Evolutionary conservation across 768 basidiomycete species (phyloP).

Genomic region (Lentinula lateritia): DNA sequence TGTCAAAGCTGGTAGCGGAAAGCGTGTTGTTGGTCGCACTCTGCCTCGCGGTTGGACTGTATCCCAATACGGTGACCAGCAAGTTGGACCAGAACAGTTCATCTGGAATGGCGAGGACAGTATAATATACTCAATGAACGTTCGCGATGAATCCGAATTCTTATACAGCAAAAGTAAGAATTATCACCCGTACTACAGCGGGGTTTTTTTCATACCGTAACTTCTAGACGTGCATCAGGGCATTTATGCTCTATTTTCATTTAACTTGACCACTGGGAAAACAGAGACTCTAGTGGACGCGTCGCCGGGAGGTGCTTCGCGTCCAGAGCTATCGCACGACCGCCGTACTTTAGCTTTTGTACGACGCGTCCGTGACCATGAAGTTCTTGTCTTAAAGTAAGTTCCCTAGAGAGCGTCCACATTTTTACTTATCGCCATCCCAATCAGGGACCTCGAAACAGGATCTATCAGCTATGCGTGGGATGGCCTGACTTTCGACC

Average conservation of each 20-base stretch:
- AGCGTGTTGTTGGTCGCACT: slow-evolving; percentile 46
- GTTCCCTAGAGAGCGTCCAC: slow-evolving; percentile 12
- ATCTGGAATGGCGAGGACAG: slow-evolving; percentile 55
- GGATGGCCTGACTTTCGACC: slow-evolving; percentile 67
- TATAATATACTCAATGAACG: slow-evolving; percentile 64
- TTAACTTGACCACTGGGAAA: slow-evolving; percentile 51
- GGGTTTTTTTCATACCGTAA: not conserved
- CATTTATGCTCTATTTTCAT: slow-evolving; percentile 66
- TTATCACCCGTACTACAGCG: not conserved
- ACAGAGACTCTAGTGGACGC: slow-evolving; percentile 49
- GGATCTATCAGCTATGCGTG: slow-evolving; percentile 62
- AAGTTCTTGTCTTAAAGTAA: slow-evolving; percentile 68
- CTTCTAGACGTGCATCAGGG: slow-evolving; percentile 59
- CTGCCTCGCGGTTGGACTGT: slow-evolving; percentile 59
- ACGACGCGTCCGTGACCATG: slow-evolving; percentile 65
- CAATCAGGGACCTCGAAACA: slow-evolving; percentile 53
- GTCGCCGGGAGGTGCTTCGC: slow-evolving; percentile 66
- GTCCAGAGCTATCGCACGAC: slow-evolving; percentile 67
- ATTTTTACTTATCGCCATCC: not conserved
- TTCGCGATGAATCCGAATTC: slow-evolving; percentile 44
- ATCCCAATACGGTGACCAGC: slow-evolving; percentile 58
- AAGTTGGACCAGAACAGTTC: slow-evolving; percentile 70
- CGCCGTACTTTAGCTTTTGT: slow-evolving; percentile 69
- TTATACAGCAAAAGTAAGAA: slow-evolving; percentile 59
- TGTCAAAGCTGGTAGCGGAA: slow-evolving; percentile 42